A percentile compares a stretch with the other conserved stretches of the same genome.
Evolutionary conservation across 2,329 filamentous ascomycete genomes (phyloP).

Genomic region (Cercospora sp.): DNA sequence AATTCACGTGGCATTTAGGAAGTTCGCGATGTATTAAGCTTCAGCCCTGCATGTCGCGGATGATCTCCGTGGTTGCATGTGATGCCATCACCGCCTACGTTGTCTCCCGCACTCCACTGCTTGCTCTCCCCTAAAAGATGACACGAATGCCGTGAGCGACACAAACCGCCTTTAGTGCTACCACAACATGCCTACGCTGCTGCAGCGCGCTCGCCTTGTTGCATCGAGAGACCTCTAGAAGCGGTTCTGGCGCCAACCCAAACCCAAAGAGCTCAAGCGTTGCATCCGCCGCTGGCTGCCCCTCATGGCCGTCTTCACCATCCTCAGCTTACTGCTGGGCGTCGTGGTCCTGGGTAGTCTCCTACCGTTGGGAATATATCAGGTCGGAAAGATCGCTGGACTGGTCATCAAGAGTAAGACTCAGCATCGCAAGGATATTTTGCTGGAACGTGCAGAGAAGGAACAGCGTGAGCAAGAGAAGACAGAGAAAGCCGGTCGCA

Average conservation of each 20-base stretch:
- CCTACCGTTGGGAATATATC: constrained; percentile 31
- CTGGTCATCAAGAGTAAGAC: constrained; percentile 35
- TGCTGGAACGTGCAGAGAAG: constrained; percentile 34
- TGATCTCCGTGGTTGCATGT: constrained; percentile 13
- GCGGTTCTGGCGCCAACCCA: constrained; percentile 3
- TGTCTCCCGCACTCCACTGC: not conserved
- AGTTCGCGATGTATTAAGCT: not conserved
- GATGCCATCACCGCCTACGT: constrained; percentile 3
- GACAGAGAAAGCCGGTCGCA: not conserved
- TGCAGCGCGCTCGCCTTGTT: not conserved
- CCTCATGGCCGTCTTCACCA: constrained; percentile 8
- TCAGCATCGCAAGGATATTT: constrained; percentile 36
- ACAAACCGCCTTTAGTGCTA: not conserved
- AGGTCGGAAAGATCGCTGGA: constrained; percentile 33
- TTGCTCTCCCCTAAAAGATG: not conserved
- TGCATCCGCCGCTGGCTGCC: not conserved
- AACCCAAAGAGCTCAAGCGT: constrained; percentile 3
- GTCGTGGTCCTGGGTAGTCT: constrained; percentile 27
- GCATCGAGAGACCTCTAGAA: constrained; percentile 5
- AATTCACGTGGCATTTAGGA: constrained; percentile 2
- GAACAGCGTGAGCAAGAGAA: constrained; percentile 20
- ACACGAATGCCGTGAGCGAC: constrained; percentile 6
- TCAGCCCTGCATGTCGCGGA: constrained; percentile 10
- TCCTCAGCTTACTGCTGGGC: constrained; percentile 28
- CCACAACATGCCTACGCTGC: not conserved